Evolutionary conservation across 106 monocot species (phyloP).

Genomic region (Platanthera zijinensis): DNA sequence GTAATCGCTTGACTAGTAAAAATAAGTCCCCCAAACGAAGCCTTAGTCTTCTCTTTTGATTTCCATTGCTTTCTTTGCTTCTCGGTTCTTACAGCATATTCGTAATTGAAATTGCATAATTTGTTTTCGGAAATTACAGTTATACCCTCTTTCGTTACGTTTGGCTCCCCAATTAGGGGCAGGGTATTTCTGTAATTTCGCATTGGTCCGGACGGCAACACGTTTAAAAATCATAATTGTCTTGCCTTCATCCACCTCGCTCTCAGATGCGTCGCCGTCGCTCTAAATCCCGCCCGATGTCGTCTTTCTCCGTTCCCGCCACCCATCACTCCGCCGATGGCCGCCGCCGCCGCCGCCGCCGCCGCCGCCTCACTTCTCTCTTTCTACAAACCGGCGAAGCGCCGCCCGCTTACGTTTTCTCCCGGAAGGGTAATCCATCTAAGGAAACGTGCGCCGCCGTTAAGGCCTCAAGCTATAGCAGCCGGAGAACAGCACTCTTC

Average conservation of each 20-base stretch:
- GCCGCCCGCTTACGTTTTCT: not conserved
- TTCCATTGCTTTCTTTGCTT: too few relatives aligned
- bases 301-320: not conserved
- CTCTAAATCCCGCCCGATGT: conserved; percentile 1
- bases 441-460: not conserved
- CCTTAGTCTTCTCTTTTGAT: too few relatives aligned
- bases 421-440: not conserved
- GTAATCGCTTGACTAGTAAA: too few relatives aligned
- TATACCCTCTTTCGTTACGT: not conserved
- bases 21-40: too few relatives aligned
- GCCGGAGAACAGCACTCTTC: not conserved
- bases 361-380: not conserved
- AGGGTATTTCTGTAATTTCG: not conserved
- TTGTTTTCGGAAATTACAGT: not conserved
- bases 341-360: not conserved
- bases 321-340: not conserved
- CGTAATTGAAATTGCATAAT: not conserved
- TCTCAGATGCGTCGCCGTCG: not conserved
- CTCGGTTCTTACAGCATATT: conserved; percentile 12
- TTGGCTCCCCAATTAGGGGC: not conserved
- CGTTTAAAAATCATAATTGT: conserved; percentile 1
- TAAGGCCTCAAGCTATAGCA: not conserved
- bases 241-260: not conserved
- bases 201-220: not conserved
- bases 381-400: not conserved